Base-by-base conservation (phyloP, 148 eudicot species). In the Fagopyrum homotropicum region DNA sequence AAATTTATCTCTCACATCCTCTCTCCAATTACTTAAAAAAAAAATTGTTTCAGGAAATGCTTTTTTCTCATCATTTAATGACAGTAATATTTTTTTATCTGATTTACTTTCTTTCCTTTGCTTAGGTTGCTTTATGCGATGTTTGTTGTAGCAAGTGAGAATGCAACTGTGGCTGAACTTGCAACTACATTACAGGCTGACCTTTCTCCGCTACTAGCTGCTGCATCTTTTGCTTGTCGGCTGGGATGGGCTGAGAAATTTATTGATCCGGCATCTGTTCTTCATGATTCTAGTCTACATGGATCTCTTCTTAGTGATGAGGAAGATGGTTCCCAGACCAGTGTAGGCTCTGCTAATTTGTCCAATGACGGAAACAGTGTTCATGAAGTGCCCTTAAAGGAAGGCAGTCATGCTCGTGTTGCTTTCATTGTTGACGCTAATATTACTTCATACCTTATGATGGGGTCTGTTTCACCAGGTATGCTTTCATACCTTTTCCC, bases 381-480 rank as follows among this genome's bases (percentile, higher is more conserved):
- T 78, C 96, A 79, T 60, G 97, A 92, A 79, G 44, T 48, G 73
- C 79, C 82, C 45, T 84, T 87, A 76, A 75, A 89, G 72, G 97
- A 91, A 59, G 84, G 83, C 79, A 45, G 75, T 77, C 79, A 86
- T 60, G 84, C 89, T 43, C 96, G 91, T 84, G 97, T 95, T 80
- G 97, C 98, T 74, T 95, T 95, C 81, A 91, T 95, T 54, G 97
- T 95, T 72, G 97, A 95, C 84, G 98, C 98, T 75, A 95, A 92
- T 78, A 92, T 95, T 83, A 95, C 98, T 72, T 95, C 98, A 60
- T 92, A 95, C 82, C 93, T 95, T 72, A 95, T 95, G 98, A 95
- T 95, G 98, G 98, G 98, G 22, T 92, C 98, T 81, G 93, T 95
- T 81, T 95, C 98, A 75, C 98, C 97, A 86, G 98, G 98, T 95